Base-by-base conservation (phyloP, 352 stramenopile genomes). In the Peronospora farinosa region DNA sequence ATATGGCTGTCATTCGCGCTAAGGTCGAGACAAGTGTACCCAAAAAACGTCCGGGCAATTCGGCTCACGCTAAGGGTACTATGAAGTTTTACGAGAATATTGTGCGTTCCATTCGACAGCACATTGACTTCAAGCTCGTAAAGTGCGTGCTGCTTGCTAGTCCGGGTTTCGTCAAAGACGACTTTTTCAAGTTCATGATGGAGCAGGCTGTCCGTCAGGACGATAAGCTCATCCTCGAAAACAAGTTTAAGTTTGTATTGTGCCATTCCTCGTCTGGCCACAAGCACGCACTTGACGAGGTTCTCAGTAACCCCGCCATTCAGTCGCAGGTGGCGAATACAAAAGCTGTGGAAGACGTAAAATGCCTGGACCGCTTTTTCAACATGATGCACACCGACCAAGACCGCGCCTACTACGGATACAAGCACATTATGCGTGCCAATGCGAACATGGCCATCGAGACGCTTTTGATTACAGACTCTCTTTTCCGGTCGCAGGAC, bases 251-350 rank as follows among this genome's bases (percentile, higher is more conserved):
- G 69, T 98, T 99, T 63, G 71, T 99, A 5, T 63, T 98, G 31
- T 96, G 88, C 39, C 92, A 97, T 62, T 80, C 92, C 38, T 96
- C 86, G 0, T 98, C 91, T 17, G 96, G 96, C 17, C 95, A 98
- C 73, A 98, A 98, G 60, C 90, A 98, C 61, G 95, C 96, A 1
- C 80, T 99, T 23, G 95, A 99, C 37, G 95, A 98, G 77, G 84
- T 98, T 21, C 84, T 99, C 43, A 90, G 82, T 12, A 93, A 98
- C 54, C 78, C 89, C 28, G 62, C 70, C 15, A 90, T 99, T 42
- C 84, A 96, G 63, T 82, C 78, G 23, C 84, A 94, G 61, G 86
- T 99, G 40, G 88, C 88, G 1, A 88, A 99, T 56, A 98, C 95
- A 16, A 98, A 98, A 51, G 88, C 89, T 4, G 85, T 88, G 7